These are phyloP conservation scores for Pseudogymnoascus sp. DNA, from an alignment of 2,329 filamentous ascomycete genomes.

Conservation along the genomic window DNA sequence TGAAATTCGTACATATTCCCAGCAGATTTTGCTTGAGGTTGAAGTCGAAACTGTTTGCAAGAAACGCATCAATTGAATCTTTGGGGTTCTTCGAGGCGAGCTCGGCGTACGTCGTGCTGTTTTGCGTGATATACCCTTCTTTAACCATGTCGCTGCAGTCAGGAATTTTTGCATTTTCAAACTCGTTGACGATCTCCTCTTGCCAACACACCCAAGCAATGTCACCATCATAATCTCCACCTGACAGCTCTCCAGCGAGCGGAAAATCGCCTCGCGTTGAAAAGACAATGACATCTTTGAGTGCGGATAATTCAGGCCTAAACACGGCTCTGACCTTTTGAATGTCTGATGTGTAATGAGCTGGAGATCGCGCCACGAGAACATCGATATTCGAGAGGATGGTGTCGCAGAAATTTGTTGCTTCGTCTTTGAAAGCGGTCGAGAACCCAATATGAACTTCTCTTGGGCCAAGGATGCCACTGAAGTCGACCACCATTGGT, in stretches of 20 bases:
- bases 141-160: constrained; percentile 36
- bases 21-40: constrained; percentile 49
- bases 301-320: constrained; percentile 49
- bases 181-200: constrained; percentile 53
- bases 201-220: constrained; percentile 75
- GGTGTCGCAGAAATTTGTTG: constrained; percentile 44
- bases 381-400: constrained; percentile 50
- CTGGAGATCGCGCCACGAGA: constrained; percentile 61
- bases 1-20: constrained; percentile 55
- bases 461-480: constrained; percentile 48
- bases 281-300: constrained; percentile 78
- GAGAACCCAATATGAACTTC: constrained; percentile 65
- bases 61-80: constrained; percentile 32
- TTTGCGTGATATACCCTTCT: constrained; percentile 42
- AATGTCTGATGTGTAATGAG: constrained; percentile 62
- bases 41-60: constrained; percentile 48
- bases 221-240: constrained; percentile 77
- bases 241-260: constrained; percentile 63
- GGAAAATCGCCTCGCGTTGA: constrained; percentile 51
- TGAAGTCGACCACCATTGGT: constrained; percentile 62
- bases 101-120: constrained; percentile 32
- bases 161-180: constrained; percentile 50
- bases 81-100: constrained; percentile 12
- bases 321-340: constrained; percentile 57
- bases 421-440: constrained; percentile 44